A percentile compares a stretch with the other conserved stretches of the same genome.
These are phyloP conservation scores for Alternaria novae-zelandiae DNA, from an alignment of 2,329 filamentous ascomycete species.

Conservation along the genomic window DNA sequence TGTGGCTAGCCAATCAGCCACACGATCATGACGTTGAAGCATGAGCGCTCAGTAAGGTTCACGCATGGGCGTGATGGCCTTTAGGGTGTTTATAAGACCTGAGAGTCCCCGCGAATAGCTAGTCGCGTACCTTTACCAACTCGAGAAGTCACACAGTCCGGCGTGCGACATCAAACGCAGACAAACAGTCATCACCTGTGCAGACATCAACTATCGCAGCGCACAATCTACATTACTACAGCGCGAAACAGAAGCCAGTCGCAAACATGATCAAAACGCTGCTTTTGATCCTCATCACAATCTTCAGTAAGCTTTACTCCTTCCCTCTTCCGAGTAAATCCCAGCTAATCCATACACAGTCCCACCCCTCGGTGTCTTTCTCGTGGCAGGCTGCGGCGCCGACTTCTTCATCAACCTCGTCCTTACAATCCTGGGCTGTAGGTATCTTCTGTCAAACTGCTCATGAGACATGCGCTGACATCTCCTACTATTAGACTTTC, in stretches of 20 bases:
- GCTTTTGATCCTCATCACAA: slow-evolving; percentile 54
- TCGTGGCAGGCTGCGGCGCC: slow-evolving; percentile 57
- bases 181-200: neutral
- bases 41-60: neutral
- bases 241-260: neutral
- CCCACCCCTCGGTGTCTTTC: slow-evolving; percentile 57
- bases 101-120: neutral
- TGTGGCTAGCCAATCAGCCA: slow-evolving; percentile 5
- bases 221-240: neutral
- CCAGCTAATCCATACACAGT: slow-evolving; percentile 36
- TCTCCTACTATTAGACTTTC: slow-evolving; percentile 64
- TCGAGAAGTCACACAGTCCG: neutral
- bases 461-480: neutral
- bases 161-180: neutral
- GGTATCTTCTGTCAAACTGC: slow-evolving; percentile 8
- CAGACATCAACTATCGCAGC: neutral
- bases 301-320: slow-evolving; percentile 47
- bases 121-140: neutral
- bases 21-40: neutral
- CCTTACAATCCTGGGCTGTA: slow-evolving; percentile 53
- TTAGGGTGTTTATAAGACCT: neutral
- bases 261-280: slow-evolving; percentile 39
- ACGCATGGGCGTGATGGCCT: neutral
- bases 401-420: slow-evolving; percentile 58
- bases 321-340: neutral